Percentiles rank a stretch among this genome's conserved stretches.
These are phyloP conservation scores for Chondrus crispus DNA, from an alignment of 23 red algal genomes.

Conservation along the genomic window DNA sequence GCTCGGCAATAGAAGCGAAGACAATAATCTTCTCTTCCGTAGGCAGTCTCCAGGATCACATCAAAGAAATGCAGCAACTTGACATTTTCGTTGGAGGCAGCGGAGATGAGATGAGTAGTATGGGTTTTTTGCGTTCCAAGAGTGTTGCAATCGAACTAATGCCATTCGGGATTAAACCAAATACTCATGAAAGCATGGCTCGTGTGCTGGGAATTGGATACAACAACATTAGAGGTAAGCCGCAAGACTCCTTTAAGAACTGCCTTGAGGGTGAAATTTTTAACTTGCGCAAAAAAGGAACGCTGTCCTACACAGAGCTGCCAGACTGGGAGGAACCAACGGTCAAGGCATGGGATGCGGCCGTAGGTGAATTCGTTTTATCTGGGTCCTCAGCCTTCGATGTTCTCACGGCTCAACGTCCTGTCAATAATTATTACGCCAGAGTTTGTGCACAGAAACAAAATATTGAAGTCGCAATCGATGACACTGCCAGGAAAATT, in stretches of 20 bases:
- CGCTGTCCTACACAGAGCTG: constrained; percentile 8
- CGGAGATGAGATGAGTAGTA: constrained; percentile 56
- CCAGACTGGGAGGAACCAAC: constrained; percentile 44
- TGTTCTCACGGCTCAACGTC: constrained; percentile 8
- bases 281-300: constrained; percentile 41
- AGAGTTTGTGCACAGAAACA: constrained; percentile 52
- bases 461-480: constrained; percentile 33
- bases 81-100: constrained; percentile 40
- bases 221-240: constrained; percentile 37
- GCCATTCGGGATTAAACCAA: constrained; percentile 41
- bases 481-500: constrained; percentile 45
- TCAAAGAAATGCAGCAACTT: constrained; percentile 45
- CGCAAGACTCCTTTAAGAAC: constrained; percentile 36
- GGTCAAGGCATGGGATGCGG: constrained; percentile 57
- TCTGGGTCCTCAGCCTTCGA: constrained; percentile 48
- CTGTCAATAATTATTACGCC: constrained; percentile 56
- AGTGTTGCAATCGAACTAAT: constrained; percentile 27
- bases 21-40: not conserved
- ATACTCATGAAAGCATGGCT: constrained; percentile 32
- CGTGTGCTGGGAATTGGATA: constrained; percentile 41
- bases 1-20: constrained; percentile 34
- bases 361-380: constrained; percentile 41
- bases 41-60: not conserved
- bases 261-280: constrained; percentile 67
- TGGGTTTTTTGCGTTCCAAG: constrained; percentile 23